Evolutionary conservation across 2,329 filamentous ascomycete species (phyloP).

Genomic region (Arthrocladium fulminans): DNA sequence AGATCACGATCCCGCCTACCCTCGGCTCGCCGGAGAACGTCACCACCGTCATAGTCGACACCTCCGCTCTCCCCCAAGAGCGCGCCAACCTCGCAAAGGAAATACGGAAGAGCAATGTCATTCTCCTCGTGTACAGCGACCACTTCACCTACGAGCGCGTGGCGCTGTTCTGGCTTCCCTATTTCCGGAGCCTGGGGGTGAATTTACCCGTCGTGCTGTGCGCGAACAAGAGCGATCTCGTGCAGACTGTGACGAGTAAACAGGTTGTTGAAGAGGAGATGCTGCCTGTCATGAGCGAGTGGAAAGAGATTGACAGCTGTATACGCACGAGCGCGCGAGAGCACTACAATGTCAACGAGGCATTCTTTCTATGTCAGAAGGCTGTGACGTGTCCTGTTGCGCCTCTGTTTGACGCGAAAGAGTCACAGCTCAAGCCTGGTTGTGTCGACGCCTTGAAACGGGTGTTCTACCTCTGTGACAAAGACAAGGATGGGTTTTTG

Average conservation of each 20-base stretch:
- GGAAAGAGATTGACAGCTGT: conserved; percentile 97
- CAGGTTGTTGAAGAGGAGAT: conserved; percentile 95
- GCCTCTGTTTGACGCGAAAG: conserved; percentile 93
- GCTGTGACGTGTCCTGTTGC: conserved; percentile 96
- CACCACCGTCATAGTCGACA: conserved; percentile 95
- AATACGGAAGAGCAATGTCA: conserved; percentile 93
- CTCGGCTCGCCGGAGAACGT: conserved; percentile 93
- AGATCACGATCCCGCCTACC: conserved; percentile 88
- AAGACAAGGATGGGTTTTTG: conserved; percentile 87
- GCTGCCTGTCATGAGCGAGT: conserved; percentile 95
- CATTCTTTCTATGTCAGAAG: conserved; percentile 97
- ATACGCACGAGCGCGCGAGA: conserved; percentile 89
- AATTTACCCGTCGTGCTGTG: conserved; percentile 96
- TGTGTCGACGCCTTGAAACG: conserved; percentile 77
- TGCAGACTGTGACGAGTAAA: conserved; percentile 62
- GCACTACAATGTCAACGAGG: conserved; percentile 88
- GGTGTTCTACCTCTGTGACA: conserved; percentile 93
- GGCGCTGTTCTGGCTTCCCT: conserved; percentile 95
- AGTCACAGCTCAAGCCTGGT: conserved; percentile 75
- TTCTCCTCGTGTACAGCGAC: conserved; percentile 91
- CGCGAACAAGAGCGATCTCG: conserved; percentile 92
- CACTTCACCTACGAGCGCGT: conserved; percentile 98
- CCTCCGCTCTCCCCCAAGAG: conserved; percentile 88
- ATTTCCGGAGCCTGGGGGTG: conserved; percentile 94
- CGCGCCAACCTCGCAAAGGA: conserved; percentile 83